Percentiles rank a stretch among this genome's conserved stretches.
Conservation (phyloP, 2,329 filamentous ascomycete genomes). For the Onygena corvina region DNA sequence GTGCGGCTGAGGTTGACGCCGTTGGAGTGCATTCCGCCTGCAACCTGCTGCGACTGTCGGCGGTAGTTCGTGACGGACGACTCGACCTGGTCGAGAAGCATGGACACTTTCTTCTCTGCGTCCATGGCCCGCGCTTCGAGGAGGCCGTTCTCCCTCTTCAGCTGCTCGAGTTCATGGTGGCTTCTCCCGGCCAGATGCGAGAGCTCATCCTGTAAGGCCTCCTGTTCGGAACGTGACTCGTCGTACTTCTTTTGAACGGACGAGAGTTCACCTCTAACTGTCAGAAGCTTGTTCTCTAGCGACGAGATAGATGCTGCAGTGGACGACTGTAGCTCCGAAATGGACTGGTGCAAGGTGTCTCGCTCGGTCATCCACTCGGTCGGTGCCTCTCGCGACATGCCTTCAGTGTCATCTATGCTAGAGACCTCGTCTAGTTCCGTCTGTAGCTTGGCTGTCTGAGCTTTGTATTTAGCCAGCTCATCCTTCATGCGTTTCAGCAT, state of each 20-base stretch:
- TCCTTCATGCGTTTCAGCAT: slow-evolving; percentile 99
- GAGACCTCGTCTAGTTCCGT: slow-evolving; percentile 60
- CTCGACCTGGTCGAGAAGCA: slow-evolving; percentile 89
- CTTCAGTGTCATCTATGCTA: slow-evolving; percentile 39
- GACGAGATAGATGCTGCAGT: slow-evolving; percentile 53
- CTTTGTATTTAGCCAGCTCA: slow-evolving; percentile 84
- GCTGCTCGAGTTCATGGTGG: slow-evolving; percentile 60
- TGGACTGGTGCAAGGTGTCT: slow-evolving; percentile 51
- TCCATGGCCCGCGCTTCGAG: slow-evolving; percentile 77
- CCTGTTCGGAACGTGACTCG: slow-evolving; percentile 44
- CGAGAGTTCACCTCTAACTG: slow-evolving; percentile 58
- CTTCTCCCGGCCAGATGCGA: slow-evolving; percentile 42
- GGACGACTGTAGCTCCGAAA: slow-evolving; percentile 57
- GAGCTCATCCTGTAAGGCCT: slow-evolving; percentile 48
- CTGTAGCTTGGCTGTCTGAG: slow-evolving; percentile 70
- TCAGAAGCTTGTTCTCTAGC: slow-evolving; percentile 59
- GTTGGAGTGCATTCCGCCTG: slow-evolving; percentile 23
- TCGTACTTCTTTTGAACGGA: slow-evolving; percentile 58
- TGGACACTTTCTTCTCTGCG: slow-evolving; percentile 83
- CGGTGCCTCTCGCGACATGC: slow-evolving; percentile 35
- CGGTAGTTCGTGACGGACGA: slow-evolving; percentile 89
- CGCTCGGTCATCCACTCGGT: slow-evolving; percentile 67
- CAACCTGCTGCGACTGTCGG: slow-evolving; percentile 49
- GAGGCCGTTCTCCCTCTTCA: slow-evolving; percentile 68
- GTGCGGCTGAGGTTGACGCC: slow-evolving; percentile 36